Evolutionary conservation across 1,284 basidiomycete species (phyloP), one percentile per base, ranked within the genome.

Genomic region (Papiliotrema nemorosa): DNA sequence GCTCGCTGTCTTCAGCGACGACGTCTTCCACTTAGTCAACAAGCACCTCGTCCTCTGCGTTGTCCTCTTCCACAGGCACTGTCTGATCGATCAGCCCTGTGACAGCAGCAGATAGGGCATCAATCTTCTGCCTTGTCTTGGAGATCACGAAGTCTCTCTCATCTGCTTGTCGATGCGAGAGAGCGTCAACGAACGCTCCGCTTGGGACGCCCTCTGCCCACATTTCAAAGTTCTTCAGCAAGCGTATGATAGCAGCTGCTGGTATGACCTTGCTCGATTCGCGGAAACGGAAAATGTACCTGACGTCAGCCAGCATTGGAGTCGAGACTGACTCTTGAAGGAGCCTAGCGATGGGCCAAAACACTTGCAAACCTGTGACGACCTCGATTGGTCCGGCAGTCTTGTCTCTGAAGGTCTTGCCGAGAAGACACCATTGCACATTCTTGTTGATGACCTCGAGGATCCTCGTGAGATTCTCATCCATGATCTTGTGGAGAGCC

Each of bases 241-340:
- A 69, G n/a, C 74, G 67, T 9, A 66, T 58, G 2, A 82, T 77
- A 16, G 82, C 64, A 0, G 58, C 59, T n/a, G 71, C 59, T 0
- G 81, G 80, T 49, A 83, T 75, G n/a, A 65, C 75, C 0, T 74
- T 72, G 1, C 78, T 64, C 0, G 78, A 78, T 25, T 80, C 78
- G 62, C 84, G 84, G 73, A 84, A 85, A 1, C 82, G 81, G 0
- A 78, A 77, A 18, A 85, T 61, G 46, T 78, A 82, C 57, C 84
- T 86, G 37, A 29, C 14, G 40, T 43, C 21, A 50, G 39, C 14
- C 2, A 10, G 25, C 6, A 10, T 3, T 12, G 2, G 10, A 5
- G 16, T n/a, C 6, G 27, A 3, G 5, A 66, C 80, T 38, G 58
- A 85, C 84, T 84, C 80, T 22, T 77, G 77, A 38, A 84, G 62